Base-by-base conservation (phyloP, 2,329 filamentous ascomycete genomes). In the Neonectria sp. region DNA sequence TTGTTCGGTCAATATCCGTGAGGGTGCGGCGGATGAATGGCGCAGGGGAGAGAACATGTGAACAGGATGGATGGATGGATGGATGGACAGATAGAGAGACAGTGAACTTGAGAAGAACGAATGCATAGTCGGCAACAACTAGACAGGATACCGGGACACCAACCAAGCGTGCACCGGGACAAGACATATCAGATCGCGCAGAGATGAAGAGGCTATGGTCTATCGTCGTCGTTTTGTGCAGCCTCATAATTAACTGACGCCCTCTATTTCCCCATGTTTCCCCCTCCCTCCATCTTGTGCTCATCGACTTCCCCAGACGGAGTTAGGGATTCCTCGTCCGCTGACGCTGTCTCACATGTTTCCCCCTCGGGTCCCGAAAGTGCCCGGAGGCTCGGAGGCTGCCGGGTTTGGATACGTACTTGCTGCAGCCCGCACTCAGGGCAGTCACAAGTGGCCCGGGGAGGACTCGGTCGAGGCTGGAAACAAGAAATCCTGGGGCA, bases 401-500 rank as follows among this genome's bases (percentile, higher is more conserved):
- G 40, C 40, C 40, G n/a, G 40, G n/a, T 9, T 45, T 45, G 8
- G 40, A n/a, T 45, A 45, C 40, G 40, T 45, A 45, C 33, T 35
- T 35, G 27, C 27, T 29, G 27, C 27, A 29, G 27, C 27, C 27
- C 27, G 27, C 27, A 7, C 27, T 29, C 7, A 21, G 21, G 21
- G 4, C 27, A 29, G 35, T 12, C 51, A 21, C 11, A 12, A n/a
- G 21, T 21, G 21, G 21, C 21, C 21, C 21, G 31, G 27, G 27
- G 27, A 29, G 27, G 27, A 29, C 27, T 29, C 27, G 27, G 27
- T 29, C 27, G 27, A 48, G 27, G 27, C 27, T 58, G 27, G 55
- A 35, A 24, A 29, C 37, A 31, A 8, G 43, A 25, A 51, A 45
- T 46, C 45, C 40, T 45, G 48, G 58, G 63, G 58, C 58, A 55